phyloP scores from a whole-genome alignment of 768 basidiomycete species.

The Dioszegia aurantiaca region DNA sequence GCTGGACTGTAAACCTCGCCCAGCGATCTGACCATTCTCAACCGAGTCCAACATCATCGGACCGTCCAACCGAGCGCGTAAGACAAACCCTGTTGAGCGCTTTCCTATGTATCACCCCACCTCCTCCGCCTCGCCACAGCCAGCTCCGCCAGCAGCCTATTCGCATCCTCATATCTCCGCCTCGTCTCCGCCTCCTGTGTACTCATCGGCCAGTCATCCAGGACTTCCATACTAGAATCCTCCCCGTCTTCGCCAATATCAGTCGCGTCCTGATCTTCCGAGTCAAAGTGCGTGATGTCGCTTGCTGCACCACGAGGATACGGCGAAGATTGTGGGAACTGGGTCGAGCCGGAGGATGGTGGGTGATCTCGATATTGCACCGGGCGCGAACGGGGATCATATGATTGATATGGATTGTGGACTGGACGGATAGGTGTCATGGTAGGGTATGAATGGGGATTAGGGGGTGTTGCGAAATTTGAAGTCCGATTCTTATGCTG shows the following conservation, averaged over 20 bases:
- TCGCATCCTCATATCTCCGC: constrained; percentile 44
- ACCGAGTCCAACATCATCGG: no score
- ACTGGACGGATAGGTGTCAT: background rate
- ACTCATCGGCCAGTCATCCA: constrained; percentile 10
- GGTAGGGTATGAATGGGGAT: background rate
- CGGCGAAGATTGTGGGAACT: constrained; percentile 2
- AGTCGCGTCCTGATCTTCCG: background rate
- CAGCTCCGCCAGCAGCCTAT: constrained; percentile 41
- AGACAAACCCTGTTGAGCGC: no score
- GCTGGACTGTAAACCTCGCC: no score
- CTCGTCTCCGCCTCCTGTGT: constrained; percentile 26
- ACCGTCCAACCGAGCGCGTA: no score
- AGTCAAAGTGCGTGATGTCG: background rate
- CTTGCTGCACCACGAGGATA: constrained; percentile 1
- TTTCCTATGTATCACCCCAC: constrained; percentile 24
- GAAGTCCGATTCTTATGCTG: constrained; percentile 1
- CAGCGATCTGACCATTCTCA: no score
- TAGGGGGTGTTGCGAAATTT: background rate
- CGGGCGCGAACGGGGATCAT: background rate
- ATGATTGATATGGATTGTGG: background rate
- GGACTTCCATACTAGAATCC: constrained; percentile 12
- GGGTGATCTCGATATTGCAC: constrained; percentile 15
- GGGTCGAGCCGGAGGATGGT: constrained; percentile 6
- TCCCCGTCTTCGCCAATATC: constrained; percentile 11
- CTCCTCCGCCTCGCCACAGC: constrained; percentile 33